These are phyloP conservation scores for Coemansia sp. DNA, from an alignment of 192 early-diverging fungal genomes.

Conservation along the genomic window DNA sequence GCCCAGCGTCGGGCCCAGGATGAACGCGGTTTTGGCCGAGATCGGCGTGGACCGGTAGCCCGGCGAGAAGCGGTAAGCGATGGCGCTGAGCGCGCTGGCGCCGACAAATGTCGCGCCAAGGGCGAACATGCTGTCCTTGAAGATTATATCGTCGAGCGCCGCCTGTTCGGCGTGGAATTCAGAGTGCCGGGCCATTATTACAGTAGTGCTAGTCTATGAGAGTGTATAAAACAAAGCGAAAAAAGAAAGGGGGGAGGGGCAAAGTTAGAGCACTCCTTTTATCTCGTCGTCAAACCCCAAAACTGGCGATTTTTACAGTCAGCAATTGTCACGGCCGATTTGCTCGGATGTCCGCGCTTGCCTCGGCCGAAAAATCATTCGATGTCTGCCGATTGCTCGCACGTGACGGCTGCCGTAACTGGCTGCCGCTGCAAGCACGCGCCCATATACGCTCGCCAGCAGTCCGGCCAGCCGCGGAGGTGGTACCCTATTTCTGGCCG, in stretches of 20 bases:
- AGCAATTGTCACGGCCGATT: neutral
- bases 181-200: no score
- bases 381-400: no score
- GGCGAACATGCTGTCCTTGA: constrained; percentile 39
- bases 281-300: no score
- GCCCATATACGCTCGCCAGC: no score
- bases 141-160: constrained; percentile 26
- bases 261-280: no score
- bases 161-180: constrained; percentile 24
- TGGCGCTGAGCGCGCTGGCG: constrained; percentile 22
- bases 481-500: no score
- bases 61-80: constrained; percentile 27
- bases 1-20: constrained; percentile 42
- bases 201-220: no score
- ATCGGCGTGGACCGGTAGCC: constrained; percentile 38
- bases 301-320: neutral
- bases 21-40: constrained; percentile 46
- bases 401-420: neutral
- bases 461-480: no score
- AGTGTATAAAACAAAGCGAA: no score
- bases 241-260: neutral
- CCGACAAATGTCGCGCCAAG: constrained; percentile 23
- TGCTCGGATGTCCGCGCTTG: neutral
- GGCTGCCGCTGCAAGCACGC: no score
- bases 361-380: neutral